Percentiles rank a stretch among this genome's conserved stretches.
Conservation (phyloP, 1,284 basidiomycete species). For the Ustilago bromivora region DNA sequence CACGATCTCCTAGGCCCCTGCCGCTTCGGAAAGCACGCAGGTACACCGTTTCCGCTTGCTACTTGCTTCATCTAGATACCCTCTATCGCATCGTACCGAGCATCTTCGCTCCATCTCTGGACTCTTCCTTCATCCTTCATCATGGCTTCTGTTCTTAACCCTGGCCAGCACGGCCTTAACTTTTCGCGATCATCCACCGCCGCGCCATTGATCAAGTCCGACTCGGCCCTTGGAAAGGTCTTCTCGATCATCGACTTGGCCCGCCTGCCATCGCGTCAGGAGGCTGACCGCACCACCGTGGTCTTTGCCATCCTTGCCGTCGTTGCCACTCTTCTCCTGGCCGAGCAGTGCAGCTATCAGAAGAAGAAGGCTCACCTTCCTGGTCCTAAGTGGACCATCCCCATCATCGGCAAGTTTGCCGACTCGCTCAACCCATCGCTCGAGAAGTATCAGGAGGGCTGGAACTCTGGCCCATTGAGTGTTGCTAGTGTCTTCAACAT, state of each 20-base stretch:
- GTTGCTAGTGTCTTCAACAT: constrained; percentile 69
- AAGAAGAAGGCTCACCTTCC: constrained; percentile 64
- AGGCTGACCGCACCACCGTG: constrained; percentile 50
- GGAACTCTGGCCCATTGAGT: constrained; percentile 68
- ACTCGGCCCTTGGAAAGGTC: constrained; percentile 39
- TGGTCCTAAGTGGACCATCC: constrained; percentile 68
- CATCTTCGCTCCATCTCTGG: constrained; percentile 11
- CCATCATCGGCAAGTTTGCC: constrained; percentile 68
- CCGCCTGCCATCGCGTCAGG: constrained; percentile 43
- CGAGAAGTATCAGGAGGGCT: constrained; percentile 68
- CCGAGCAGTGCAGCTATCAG: constrained; percentile 62
- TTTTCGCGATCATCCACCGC: constrained; percentile 33
- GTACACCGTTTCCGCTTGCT: neutral
- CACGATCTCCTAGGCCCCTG: neutral
- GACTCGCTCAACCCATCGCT: constrained; percentile 67
- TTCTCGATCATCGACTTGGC: constrained; percentile 44
- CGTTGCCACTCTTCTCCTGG: constrained; percentile 53
- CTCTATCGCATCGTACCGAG: neutral
- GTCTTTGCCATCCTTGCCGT: constrained; percentile 59
- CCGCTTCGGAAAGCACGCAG: neutral
- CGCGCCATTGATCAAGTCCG: constrained; percentile 7
- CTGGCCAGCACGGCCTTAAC: constrained; percentile 48
- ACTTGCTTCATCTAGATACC: constrained; percentile 15
- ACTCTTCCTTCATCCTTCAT: neutral
- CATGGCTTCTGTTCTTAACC: constrained; percentile 45